Percentiles rank a stretch among this genome's conserved stretches.
phyloP scores from a whole-genome alignment of 306 rosid species.

The Lathyrus sativus region DNA sequence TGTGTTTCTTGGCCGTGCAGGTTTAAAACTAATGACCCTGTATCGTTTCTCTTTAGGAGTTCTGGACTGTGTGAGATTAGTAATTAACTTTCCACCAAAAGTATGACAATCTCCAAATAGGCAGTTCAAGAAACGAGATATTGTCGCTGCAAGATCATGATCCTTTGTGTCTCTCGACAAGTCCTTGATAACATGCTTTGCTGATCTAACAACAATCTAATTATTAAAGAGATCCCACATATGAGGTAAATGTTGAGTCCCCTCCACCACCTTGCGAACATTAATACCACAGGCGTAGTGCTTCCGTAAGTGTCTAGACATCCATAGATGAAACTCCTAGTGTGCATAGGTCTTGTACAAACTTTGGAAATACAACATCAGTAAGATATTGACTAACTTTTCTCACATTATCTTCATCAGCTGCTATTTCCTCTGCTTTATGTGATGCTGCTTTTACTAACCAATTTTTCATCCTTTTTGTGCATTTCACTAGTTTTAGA shows the following conservation, averaged over 20 bases:
- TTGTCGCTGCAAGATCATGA: slow-evolving; percentile 81
- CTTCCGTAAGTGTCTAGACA: no score
- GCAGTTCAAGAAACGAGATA: slow-evolving; percentile 88
- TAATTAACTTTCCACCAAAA: slow-evolving; percentile 51
- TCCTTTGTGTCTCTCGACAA: slow-evolving; percentile 93
- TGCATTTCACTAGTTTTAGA: no score
- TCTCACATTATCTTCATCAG: slow-evolving; percentile 85
- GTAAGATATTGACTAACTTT: slow-evolving; percentile 76
- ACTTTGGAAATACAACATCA: no score
- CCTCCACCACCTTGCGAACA: no score
- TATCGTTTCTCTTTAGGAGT: slow-evolving; percentile 61
- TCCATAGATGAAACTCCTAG: no score
- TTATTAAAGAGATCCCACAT: slow-evolving; percentile 88
- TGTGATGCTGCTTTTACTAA: no score
- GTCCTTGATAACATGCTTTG: slow-evolving; percentile 96
- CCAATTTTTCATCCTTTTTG: no score
- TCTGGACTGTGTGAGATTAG: slow-evolving; percentile 53
- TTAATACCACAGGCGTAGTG: no score
- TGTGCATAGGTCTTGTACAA: no score
- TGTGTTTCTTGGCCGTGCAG: no score
- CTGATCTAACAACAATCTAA: slow-evolving; percentile 93
- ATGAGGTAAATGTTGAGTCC: no score
- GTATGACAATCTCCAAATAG: slow-evolving; percentile 81
- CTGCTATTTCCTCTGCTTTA: slow-evolving; percentile 91
- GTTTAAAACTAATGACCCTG: no score